Evolutionary conservation across 345 rosid genomes (phyloP), one percentile per base, ranked within the genome.

Genomic region (Aquilaria yunnanensis): DNA sequence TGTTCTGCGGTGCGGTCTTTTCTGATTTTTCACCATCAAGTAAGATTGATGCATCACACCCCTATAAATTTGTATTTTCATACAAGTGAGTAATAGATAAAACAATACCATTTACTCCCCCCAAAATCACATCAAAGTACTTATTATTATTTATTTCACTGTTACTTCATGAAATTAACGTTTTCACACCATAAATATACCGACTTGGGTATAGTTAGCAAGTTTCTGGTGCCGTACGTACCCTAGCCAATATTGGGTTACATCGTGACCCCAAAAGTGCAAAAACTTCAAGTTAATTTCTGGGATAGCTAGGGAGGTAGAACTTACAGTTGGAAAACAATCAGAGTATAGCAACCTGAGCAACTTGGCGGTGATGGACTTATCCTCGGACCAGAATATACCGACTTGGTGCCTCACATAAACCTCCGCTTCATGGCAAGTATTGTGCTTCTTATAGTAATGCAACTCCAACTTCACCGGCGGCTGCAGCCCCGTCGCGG

Each of bases 41-140:
- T 6, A 92, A 83, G 54, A 92, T 56, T n/a, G 98, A 87, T 49
- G 77, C 95, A 69, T 92, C 96, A 30, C 90, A 86, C 0, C 95
- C 96, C 96, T 23, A 23, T 89, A 60, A 16, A 64, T 47, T 23
- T 23, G 23, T 23, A 23, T 23, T 23, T 23, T 23, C 23, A 23
- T 23, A 23, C 23, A 23, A 23, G 1, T 23, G 23, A 23, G 23
- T 23, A 23, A 23, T 1, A 23, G 23, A 23, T 23, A 23, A 23
- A 23, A 23, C 1, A 23, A 23, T 23, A 23, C 23, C 23, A 23
- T 23, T 23, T 23, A 23, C 23, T 23, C 23, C 23, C 23, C 23
- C 23, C 1, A 23, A 23, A 23, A 23, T 23, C 23, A 23, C 1
- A 23, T 23, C 23, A 23, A 23, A 23, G 23, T 23, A 23, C 23